Evolutionary conservation across 306 rosid species (phyloP).

Genomic region (Vigna angularis): DNA sequence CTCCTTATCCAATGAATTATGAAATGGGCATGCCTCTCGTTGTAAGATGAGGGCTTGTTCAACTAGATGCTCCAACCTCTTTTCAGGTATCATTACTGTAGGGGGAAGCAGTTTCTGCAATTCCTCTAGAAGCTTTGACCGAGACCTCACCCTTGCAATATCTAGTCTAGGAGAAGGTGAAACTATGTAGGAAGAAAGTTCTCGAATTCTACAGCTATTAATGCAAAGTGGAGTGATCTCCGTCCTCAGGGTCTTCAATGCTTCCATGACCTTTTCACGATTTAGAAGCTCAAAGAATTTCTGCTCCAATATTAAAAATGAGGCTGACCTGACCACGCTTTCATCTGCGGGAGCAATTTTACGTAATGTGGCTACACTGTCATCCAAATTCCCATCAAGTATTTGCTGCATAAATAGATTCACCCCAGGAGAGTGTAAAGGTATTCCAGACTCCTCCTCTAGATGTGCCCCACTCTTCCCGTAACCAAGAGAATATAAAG

Average conservation of each 20-base stretch:
- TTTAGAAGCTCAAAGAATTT: constrained; percentile 85
- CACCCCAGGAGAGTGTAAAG: constrained; percentile 71
- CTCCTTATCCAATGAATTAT: constrained; percentile 83
- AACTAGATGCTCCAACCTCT: constrained; percentile 92
- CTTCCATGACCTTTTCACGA: constrained; percentile 73
- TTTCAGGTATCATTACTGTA: constrained; percentile 88
- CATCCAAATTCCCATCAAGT: constrained; percentile 87
- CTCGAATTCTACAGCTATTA: constrained; percentile 67
- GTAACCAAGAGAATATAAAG: constrained; percentile 92
- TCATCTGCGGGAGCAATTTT: constrained; percentile 77
- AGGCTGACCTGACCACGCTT: constrained; percentile 65
- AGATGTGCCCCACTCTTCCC: constrained; percentile 78
- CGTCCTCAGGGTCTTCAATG: constrained; percentile 83
- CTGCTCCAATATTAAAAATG: constrained; percentile 84
- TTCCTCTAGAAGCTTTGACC: constrained; percentile 80
- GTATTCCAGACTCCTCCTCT: constrained; percentile 97
- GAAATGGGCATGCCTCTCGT: constrained; percentile 87
- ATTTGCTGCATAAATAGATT: constrained; percentile 82
- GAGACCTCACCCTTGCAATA: constrained; percentile 58
- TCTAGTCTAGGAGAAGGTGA: constrained; percentile 61
- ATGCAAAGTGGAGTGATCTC: constrained; percentile 80
- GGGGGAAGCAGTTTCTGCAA: constrained; percentile 95
- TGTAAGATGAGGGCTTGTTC: constrained; percentile 95
- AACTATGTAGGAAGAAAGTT: constrained; percentile 82
- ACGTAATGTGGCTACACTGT: constrained; percentile 71